Evolutionary conservation across 169 alveolate genomes (phyloP), one percentile per base, ranked within the genome.

Genomic region (Plasmodium billcollinsi): DNA sequence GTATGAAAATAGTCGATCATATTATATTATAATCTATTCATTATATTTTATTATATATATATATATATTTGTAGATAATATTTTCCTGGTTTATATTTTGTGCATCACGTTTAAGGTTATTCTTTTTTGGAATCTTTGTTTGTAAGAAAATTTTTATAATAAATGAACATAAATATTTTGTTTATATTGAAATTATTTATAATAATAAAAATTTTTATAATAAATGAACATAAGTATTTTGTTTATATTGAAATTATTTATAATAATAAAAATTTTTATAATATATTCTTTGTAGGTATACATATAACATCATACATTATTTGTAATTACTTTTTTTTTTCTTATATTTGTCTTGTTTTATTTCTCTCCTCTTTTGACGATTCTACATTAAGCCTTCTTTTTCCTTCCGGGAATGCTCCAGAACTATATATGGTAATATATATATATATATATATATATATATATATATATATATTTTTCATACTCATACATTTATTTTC

Each of bases 361-460:
- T 80, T 80, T 80, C 70, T 80, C 29, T 80, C 90, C n/a, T 80
- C 56, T 47, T 72, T 80, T 21, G 90, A 80, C 43, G 90, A 80
- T 69, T 80, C 90, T 20, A 67, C 70, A 33, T 52, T 80, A 67
- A 80, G 56, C 58, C 70, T 29, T 0, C 21, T 80, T 54, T 62
- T 61, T 24, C n/a, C 50, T 20, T 56, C 75, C 5, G 20, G 72
- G 59, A 49, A 54, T 18, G 39, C 58, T n/a, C 90, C 90, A 12
- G 73, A 4, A 47, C 18, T 80, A 7, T 72, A 80, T 58, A 62
- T 67, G 43, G 90, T 80, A 80, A 80, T 72, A 12, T 52, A 15
- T 33, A 12, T 74, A 58, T 50, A 49, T 15, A 39, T 14, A 20
- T 26, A 6, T 61, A 21, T 11, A 14, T 14, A 39, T 14, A 43